Percentiles rank a stretch among this genome's conserved stretches.
Conservation (phyloP, 352 stramenopile genomes). For the Peronospora belbahrii region DNA sequence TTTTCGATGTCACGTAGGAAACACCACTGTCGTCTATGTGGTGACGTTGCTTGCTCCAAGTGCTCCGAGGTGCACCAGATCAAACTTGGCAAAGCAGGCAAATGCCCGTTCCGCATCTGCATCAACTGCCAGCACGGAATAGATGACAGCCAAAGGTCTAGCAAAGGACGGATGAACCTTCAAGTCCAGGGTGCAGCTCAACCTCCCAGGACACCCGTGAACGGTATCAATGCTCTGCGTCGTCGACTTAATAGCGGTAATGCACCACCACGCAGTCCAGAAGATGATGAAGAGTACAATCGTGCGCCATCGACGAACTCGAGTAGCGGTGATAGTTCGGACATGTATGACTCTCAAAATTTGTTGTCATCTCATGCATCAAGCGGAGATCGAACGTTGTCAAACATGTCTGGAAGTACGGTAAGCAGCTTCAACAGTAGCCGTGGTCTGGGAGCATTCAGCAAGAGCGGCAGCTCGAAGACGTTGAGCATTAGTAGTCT, state of each 20-base stretch:
- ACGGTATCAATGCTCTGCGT: slow-evolving; percentile 14
- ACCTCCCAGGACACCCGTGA: slow-evolving; percentile 13
- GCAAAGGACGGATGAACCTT: slow-evolving; percentile 12
- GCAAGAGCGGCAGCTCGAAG: slow-evolving; percentile 29
- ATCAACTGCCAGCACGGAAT: slow-evolving; percentile 34
- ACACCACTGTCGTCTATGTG: slow-evolving; percentile 70
- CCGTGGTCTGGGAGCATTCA: slow-evolving; percentile 18
- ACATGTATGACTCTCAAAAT: slow-evolving; percentile 33
- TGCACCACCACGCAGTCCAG: slow-evolving; percentile 2
- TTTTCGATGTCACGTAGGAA: slow-evolving; percentile 52
- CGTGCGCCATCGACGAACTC: slow-evolving; percentile 25
- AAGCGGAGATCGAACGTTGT: slow-evolving; percentile 17
- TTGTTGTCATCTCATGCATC: slow-evolving; percentile 20
- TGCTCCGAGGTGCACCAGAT: slow-evolving; percentile 61
- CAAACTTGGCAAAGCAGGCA: slow-evolving; percentile 44
- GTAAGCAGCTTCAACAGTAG: slow-evolving; percentile 28
- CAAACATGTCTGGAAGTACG: slow-evolving; percentile 23
- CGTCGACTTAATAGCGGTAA: slow-evolving; percentile 19
- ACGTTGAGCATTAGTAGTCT: slow-evolving; percentile 33
- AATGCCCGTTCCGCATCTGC: slow-evolving; percentile 55
- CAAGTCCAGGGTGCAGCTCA: slow-evolving; percentile 11
- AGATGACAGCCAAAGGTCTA: slow-evolving; percentile 23
- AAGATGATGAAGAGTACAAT: slow-evolving; percentile 26
- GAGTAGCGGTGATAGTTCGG: slow-evolving; percentile 28
- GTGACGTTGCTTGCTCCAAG: slow-evolving; percentile 63